Evolutionary conservation across 176 grass and related monocot species (phyloP), one percentile per base, ranked within the genome.

Genomic region (Musa beccarii): DNA sequence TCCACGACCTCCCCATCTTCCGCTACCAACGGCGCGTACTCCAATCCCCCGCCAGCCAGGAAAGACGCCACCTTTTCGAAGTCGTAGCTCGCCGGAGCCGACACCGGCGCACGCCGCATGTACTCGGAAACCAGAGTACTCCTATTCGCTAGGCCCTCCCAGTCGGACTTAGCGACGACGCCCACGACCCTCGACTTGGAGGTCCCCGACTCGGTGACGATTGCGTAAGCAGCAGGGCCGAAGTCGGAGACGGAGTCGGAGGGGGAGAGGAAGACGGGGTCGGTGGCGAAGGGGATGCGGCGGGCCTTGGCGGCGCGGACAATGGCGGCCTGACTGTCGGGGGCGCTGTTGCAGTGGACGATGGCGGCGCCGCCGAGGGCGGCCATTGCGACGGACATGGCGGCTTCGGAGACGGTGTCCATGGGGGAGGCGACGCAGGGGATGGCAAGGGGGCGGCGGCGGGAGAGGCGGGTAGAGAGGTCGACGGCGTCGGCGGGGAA

Each of bases 361-460:
- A 89, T 79, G 29, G 90, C 95, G 43, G 55, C 88, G 51, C 75
- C 90, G 50, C 90, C 90, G 53, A 98, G 90, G 51, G 88, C 84
- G 16, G 95, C 95, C 95, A 98, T 93, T 21, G 90, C 88, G 16
- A 70, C 86, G 22, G 90, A 86, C 94, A 98, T 93, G 72, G 80
- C 15, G 11, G 95, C 73, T 81, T 98, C 90, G 22, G 95, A 98
- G 14, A 98, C 88, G 53, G 90, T 94, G 78, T 99, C 95, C 95
- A 99, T 99, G 34, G 90, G 95, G n/a, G 90, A 94, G 3, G 95
- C 90, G 8, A 99, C 88, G 78, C 90, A 99, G 50, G 95, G 95
- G 11, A 87, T 59, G 82, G 88, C 69, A 52, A 99, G 83, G 4
- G 86, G 88, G 5, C 91, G 19, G 71, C 82, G 88, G 63, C 88